These are phyloP conservation scores for Colletotrichum truncatum DNA, from an alignment of 2,329 filamentous ascomycete species.

Conservation along the genomic window DNA sequence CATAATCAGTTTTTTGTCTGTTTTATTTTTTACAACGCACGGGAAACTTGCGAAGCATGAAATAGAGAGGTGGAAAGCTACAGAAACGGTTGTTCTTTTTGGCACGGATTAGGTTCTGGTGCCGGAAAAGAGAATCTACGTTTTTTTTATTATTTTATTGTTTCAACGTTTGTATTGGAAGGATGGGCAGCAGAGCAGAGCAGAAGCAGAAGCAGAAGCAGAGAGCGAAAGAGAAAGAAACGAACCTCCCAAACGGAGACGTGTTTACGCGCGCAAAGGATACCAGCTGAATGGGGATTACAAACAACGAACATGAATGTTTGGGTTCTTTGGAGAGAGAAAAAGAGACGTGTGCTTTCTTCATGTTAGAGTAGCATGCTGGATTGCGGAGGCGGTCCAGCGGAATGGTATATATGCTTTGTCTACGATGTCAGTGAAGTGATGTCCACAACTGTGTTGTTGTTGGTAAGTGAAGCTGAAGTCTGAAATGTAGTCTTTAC, in stretches of 20 bases:
- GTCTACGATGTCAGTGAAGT: background rate
- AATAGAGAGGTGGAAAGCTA: slow-evolving; percentile 29
- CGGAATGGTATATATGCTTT: slow-evolving; percentile 26
- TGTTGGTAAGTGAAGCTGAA: background rate
- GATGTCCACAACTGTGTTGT: background rate
- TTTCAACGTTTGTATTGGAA: no score
- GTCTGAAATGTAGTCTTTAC: no score
- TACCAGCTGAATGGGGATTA: slow-evolving; percentile 5
- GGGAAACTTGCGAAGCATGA: slow-evolving; percentile 24
- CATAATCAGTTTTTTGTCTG: slow-evolving; percentile 26
- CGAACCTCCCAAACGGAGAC: background rate
- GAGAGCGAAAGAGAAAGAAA: background rate
- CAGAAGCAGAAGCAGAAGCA: no score
- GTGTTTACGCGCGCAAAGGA: slow-evolving; percentile 2
- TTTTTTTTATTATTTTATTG: background rate
- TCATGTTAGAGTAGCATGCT: slow-evolving; percentile 19
- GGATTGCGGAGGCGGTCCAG: background rate
- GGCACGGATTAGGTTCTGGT: background rate
- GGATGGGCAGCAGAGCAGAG: background rate
- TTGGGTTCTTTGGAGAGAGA: background rate
- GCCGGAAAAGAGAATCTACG: background rate
- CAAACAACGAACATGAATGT: slow-evolving; percentile 4
- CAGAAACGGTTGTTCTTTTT: slow-evolving; percentile 26
- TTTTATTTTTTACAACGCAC: slow-evolving; percentile 19
- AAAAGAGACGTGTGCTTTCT: background rate